Evolutionary conservation across 1,284 basidiomycete genomes (phyloP), one percentile per base, ranked within the genome.

Genomic region (Ustilago crameri): DNA sequence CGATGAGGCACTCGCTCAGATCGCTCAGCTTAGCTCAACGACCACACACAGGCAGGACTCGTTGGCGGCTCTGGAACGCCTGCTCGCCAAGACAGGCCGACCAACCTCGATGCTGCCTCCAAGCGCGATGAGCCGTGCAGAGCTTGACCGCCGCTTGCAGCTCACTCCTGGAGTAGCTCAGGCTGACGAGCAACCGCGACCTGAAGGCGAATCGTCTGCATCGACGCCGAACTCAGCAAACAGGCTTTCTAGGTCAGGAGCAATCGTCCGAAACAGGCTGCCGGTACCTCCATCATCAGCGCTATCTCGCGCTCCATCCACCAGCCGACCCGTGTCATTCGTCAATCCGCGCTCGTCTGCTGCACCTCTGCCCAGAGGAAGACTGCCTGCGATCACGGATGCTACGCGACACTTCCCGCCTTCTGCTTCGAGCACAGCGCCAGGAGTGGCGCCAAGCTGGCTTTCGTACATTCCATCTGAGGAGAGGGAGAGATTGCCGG

Each of bases 361-460:
- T 1, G 78, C 78, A 34, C 78, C 78, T 3, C 44, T 72, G 17
- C 78, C 78, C 12, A 63, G 63, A 1, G 75, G 69, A 23, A 50
- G 65, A 10, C 61, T 79, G 47, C 78, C 78, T 9, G 65, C 67
- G 18, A 69, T 79, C 50, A 79, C 78, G 30, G 75, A 75, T 37
- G 78, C 67, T 0, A 79, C 78, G 5, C 67, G 78, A 3, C 78
- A 79, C 34, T 79, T 79, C 50, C 78, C 75, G 15, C 75, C 74
- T 1, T 62, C 74, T 14, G 54, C 69, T 24, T 54, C 56, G 15
- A 53, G 42, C n/a, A 35, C 54, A 8, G 61, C 43, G 5, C 52
- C 53, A 5, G 57, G 51, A 1, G 60, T 50, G 4, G 58, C 64
- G 20, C 73, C 73, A 3, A 57, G 56, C 0, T 75, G 73, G 73